phyloP scores from a whole-genome alignment of 371 early-diverging fungal genomes.

The Mucor ambiguus region DNA sequence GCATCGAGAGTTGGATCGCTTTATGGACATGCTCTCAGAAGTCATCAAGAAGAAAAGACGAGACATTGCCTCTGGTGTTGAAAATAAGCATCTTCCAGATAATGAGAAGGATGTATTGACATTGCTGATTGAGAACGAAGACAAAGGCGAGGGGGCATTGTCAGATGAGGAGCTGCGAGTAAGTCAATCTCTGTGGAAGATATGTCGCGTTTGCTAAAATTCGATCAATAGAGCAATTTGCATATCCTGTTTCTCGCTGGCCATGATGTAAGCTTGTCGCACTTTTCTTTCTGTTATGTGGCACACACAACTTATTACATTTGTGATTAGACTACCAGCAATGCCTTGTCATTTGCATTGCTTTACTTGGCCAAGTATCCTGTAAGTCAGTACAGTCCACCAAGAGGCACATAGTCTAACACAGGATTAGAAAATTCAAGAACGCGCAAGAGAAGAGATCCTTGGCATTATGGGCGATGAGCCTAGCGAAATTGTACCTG shows the following conservation, averaged over 20 bases:
- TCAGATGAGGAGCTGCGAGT: slow-evolving; percentile 18
- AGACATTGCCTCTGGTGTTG: slow-evolving; percentile 3
- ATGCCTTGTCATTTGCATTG: slow-evolving; percentile 18
- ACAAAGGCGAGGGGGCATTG: slow-evolving; percentile 9
- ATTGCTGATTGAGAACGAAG: slow-evolving; percentile 21
- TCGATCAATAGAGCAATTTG: slow-evolving; percentile 4
- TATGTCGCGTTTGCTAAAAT: not conserved
- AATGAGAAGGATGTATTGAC: slow-evolving; percentile 26
- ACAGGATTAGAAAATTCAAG: slow-evolving; percentile 21
- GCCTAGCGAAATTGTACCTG: slow-evolving; percentile 19
- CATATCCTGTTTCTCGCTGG: slow-evolving; percentile 1
- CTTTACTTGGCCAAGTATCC: slow-evolving; percentile 22
- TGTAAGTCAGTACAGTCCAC: slow-evolving; percentile 37
- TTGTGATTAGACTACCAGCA: slow-evolving; percentile 13
- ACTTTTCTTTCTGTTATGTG: not conserved
- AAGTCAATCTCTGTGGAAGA: not conserved
- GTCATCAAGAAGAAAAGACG: slow-evolving; percentile 15
- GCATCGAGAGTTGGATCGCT: slow-evolving; percentile 12
- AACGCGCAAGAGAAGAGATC: slow-evolving; percentile 18
- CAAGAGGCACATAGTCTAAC: not conserved
- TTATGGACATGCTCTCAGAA: slow-evolving; percentile 13
- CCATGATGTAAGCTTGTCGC: slow-evolving; percentile 2
- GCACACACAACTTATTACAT: not conserved
- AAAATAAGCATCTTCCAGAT: slow-evolving; percentile 2
- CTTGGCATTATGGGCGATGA: slow-evolving; percentile 18